Percentiles rank a stretch among this genome's conserved stretches.
Evolutionary conservation across 257 asterid species (phyloP).

Genomic region (Capsicum chinense): DNA sequence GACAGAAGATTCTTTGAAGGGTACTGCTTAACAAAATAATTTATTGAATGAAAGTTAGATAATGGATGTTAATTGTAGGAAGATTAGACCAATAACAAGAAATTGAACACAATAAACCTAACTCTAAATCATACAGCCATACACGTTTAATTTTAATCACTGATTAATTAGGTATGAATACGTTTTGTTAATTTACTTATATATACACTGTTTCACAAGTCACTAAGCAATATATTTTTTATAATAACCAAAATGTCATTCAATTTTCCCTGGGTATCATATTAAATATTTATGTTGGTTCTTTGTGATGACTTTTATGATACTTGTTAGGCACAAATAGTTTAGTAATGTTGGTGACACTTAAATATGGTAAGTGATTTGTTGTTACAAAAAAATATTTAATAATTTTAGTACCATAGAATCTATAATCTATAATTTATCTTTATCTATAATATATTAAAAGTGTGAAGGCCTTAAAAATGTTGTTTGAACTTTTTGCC

Average conservation of each 20-base stretch:
- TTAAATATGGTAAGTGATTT: not conserved
- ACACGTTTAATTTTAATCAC: not conserved
- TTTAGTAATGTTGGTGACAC: not conserved
- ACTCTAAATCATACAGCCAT: not conserved
- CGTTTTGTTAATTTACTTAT: not conserved
- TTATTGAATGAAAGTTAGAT: not conserved
- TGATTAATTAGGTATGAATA: not conserved
- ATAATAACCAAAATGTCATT: not conserved
- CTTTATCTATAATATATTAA: too few relatives aligned
- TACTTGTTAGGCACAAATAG: not conserved
- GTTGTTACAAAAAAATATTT: not conserved
- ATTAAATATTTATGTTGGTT: not conserved
- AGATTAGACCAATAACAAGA: not conserved
- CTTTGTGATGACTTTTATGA: too few relatives aligned
- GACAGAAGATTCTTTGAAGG: constrained; percentile 19
- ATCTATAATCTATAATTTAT: not conserved
- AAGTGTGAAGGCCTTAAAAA: too few relatives aligned
- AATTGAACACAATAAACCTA: constrained; percentile 13
- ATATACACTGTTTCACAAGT: not conserved
- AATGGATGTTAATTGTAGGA: not conserved
- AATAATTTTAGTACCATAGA: not conserved
- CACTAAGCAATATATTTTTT: too few relatives aligned
- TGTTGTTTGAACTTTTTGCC: too few relatives aligned
- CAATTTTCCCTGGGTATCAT: not conserved
- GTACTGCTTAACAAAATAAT: not conserved